Evolutionary conservation across 495 filamentous ascomycete genomes (phyloP), one percentile per base, ranked within the genome.

Genomic region (Recurvomyces mirabilis): DNA sequence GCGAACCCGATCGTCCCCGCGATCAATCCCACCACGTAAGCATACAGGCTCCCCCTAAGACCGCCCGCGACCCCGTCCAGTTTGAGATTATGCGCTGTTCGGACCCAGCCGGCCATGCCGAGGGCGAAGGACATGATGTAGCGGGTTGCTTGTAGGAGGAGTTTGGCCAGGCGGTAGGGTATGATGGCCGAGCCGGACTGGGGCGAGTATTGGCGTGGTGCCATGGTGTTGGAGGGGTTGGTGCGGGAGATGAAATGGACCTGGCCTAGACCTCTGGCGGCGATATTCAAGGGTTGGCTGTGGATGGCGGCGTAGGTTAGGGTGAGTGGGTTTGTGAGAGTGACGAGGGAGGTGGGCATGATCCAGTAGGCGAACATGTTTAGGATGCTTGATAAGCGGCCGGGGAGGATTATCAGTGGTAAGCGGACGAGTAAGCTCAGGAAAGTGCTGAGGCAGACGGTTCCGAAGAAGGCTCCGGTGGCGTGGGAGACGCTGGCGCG

Each of bases 21-120:
- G 47, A 95, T 78, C 43, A 98, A 56, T 3, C 89, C 91, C 4
- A 98, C 84, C 31, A 98, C 74, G 59, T 98, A 98, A 15, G 87
- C 91, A 60, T 98, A 98, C 30, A 87, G 68, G 55, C 87, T 94
- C n/a, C 91, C 91, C 36, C 68, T 75, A 32, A 80, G 62, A 6
- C 47, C 46, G 0, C 72, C 45, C 14, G 41, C 36, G n/a, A n/a
- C n/a, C 22, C 69, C 70, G 28, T 70, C 65, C 1, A 71, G 53
- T 14, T 66, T 60, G 11, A 93, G 64, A 59, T 78, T 76, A 35
- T 81, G 75, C 14, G 91, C 86, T 23, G 87, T 89, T 41, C 81
- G 81, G n/a, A 96, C 86, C 91, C 91, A 98, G 20, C 84, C 91
- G n/a, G 83, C 89, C 57, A 94, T 89, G 1, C 91, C 93, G 21